Percentiles rank a stretch among this genome's conserved stretches.
These are phyloP conservation scores for Fusarium transvaalense DNA, from an alignment of 2,329 filamentous ascomycete genomes.

Conservation along the genomic window DNA sequence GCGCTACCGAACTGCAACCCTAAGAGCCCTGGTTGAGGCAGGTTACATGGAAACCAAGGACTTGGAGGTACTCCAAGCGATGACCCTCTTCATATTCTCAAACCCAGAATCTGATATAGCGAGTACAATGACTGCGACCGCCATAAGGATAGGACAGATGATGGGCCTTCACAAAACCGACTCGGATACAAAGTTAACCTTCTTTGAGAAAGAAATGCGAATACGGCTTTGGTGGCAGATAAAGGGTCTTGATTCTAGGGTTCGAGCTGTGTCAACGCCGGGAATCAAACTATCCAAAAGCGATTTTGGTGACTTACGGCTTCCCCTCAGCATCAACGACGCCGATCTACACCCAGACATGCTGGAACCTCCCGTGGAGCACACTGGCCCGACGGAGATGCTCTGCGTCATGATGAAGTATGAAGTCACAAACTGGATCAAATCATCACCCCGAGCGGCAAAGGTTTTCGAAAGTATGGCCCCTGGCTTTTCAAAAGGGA, in stretches of 20 bases:
- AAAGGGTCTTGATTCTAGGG: conserved; percentile 36
- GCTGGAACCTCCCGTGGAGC: conserved; percentile 59
- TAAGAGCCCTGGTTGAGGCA: conserved; percentile 44
- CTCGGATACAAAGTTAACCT: conserved; percentile 20
- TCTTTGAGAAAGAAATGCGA: conserved; percentile 49
- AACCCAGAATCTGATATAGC: conserved; percentile 50
- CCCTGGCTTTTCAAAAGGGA: conserved; percentile 9
- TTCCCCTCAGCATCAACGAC: conserved; percentile 70
- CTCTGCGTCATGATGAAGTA: conserved; percentile 55
- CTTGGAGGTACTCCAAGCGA: conserved; percentile 50
- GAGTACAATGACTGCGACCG: conserved; percentile 40
- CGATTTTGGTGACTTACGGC: conserved; percentile 40
- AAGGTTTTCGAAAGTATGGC: conserved; percentile 38
- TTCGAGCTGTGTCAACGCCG: conserved; percentile 2
- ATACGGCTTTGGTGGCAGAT: conserved; percentile 50
- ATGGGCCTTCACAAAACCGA: conserved; percentile 44
- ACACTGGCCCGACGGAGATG: conserved; percentile 68
- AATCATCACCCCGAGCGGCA: conserved; percentile 38
- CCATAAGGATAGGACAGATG: conserved; percentile 44
- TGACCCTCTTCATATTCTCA: conserved; percentile 49
- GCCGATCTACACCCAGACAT: conserved; percentile 64
- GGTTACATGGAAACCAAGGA: conserved; percentile 48
- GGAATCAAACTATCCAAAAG: conserved; percentile 8
- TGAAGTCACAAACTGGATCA: conserved; percentile 48
- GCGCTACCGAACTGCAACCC: conserved; percentile 43